Conservation (phyloP, 1,139 yeast genomes). For the Suhomyces bokatorum region DNA sequence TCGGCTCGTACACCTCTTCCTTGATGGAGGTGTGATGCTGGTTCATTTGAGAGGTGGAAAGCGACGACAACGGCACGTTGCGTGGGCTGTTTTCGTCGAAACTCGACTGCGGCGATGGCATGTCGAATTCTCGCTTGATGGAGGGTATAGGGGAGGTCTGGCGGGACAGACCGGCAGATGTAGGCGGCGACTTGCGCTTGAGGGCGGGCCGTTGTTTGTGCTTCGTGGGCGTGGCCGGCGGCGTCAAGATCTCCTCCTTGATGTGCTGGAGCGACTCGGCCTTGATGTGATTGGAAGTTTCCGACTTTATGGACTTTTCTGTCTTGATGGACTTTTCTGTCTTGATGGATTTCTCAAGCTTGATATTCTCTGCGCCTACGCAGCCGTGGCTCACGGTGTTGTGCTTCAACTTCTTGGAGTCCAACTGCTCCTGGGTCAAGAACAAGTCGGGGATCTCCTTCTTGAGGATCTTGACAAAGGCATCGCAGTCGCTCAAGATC, state of each 20-base stretch:
- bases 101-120: slow-evolving; percentile 25
- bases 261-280: background rate
- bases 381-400: slow-evolving; percentile 13
- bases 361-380: slow-evolving; percentile 6
- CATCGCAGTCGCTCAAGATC: slow-evolving; percentile 77
- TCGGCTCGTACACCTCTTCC: slow-evolving; percentile 5
- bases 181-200: slow-evolving; percentile 8
- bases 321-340: slow-evolving; percentile 12
- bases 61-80: slow-evolving; percentile 2
- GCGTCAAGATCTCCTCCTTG: slow-evolving; percentile 22
- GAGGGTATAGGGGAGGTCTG: slow-evolving; percentile 2
- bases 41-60: slow-evolving; percentile 8
- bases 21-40: slow-evolving; percentile 3
- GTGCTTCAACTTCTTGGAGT: slow-evolving; percentile 41
- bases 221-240: slow-evolving; percentile 35
- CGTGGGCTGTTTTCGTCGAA: slow-evolving; percentile 13
- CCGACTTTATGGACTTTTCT: slow-evolving; percentile 13
- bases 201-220: slow-evolving; percentile 19
- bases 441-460: slow-evolving; percentile 58
- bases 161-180: background rate
- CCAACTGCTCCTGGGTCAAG: slow-evolving; percentile 53
- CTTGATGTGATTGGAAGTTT: background rate
- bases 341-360: slow-evolving; percentile 7
- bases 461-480: slow-evolving; percentile 61
- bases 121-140: slow-evolving; percentile 11